Conservation (phyloP, 129 eudicot genomes). For the Apium graveolens region DNA sequence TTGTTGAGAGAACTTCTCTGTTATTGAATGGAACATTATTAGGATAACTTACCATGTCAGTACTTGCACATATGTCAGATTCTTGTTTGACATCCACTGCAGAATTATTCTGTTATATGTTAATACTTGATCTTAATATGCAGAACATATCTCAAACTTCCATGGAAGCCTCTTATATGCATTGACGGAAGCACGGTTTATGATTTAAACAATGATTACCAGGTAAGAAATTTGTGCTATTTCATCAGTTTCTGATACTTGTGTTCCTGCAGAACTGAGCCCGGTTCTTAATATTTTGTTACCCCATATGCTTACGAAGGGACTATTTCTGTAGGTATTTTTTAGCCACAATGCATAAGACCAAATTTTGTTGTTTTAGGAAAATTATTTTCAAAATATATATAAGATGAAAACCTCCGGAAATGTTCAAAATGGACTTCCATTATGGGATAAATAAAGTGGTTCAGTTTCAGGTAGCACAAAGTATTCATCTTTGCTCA, state of each 20-base stretch:
- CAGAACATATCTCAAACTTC: slow-evolving; percentile 91
- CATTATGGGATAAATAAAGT: neutral
- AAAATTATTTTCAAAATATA: neutral
- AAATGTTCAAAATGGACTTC: neutral
- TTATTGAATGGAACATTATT: neutral
- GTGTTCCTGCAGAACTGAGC: neutral
- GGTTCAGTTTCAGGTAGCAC: neutral
- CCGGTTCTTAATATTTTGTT: neutral
- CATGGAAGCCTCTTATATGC: slow-evolving; percentile 80
- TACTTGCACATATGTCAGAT: neutral
- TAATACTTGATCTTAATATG: slow-evolving; percentile 7
- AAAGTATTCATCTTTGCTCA: neutral
- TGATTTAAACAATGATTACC: slow-evolving; percentile 44
- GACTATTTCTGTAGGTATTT: neutral
- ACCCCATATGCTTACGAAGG: neutral
- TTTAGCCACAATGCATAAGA: neutral
- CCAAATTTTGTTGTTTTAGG: neutral
- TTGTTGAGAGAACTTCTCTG: neutral
- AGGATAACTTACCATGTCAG: neutral
- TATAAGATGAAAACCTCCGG: neutral
- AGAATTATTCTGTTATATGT: neutral
- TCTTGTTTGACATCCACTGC: neutral
- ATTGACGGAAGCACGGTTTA: slow-evolving; percentile 75
- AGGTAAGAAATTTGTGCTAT: slow-evolving; percentile 29
- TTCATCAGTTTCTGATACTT: neutral